phyloP scores from a whole-genome alignment of 1,284 basidiomycete genomes.

The Ustilago esculenta region DNA sequence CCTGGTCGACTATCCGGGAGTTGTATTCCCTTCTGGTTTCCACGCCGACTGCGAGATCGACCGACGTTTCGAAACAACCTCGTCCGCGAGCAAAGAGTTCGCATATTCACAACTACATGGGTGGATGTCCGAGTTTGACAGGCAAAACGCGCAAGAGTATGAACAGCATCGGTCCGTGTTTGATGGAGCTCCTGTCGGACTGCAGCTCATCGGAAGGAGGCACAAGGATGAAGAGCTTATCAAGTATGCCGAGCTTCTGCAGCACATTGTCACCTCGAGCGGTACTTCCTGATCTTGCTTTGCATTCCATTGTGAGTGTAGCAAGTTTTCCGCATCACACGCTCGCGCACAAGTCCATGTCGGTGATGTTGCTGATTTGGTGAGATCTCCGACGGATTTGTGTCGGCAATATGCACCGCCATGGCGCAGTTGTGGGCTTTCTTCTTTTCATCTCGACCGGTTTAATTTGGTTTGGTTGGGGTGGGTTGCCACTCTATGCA shows the following conservation, averaged over 20 bases:
- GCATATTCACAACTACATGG: constrained; percentile 1
- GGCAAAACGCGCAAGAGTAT: constrained; percentile 31
- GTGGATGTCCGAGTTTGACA: constrained; percentile 22
- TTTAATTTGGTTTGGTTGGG: too few species aligned
- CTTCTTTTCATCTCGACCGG: too few species aligned
- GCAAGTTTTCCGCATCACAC: too few species aligned
- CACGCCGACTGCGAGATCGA: constrained; percentile 17
- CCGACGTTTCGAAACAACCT: constrained; percentile 9
- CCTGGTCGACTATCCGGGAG: constrained; percentile 47
- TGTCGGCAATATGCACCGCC: too few species aligned
- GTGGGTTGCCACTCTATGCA: too few species aligned
- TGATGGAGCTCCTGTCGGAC: constrained; percentile 43
- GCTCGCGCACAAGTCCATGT: too few species aligned
- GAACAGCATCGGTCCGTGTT: constrained; percentile 37
- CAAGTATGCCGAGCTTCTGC: constrained; percentile 29
- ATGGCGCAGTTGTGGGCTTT: too few species aligned
- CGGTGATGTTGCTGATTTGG: not conserved
- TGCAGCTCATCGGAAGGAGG: constrained; percentile 45
- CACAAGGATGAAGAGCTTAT: constrained; percentile 46
- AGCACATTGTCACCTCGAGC: constrained; percentile 12
- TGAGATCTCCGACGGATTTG: too few species aligned
- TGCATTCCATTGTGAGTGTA: too few species aligned
- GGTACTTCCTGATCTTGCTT: too few species aligned
- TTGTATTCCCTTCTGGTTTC: constrained; percentile 43
- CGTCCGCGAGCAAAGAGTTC: constrained; percentile 1